phyloP scores from a whole-genome alignment of 148 eudicot genomes.

The Diospyros lotus region DNA sequence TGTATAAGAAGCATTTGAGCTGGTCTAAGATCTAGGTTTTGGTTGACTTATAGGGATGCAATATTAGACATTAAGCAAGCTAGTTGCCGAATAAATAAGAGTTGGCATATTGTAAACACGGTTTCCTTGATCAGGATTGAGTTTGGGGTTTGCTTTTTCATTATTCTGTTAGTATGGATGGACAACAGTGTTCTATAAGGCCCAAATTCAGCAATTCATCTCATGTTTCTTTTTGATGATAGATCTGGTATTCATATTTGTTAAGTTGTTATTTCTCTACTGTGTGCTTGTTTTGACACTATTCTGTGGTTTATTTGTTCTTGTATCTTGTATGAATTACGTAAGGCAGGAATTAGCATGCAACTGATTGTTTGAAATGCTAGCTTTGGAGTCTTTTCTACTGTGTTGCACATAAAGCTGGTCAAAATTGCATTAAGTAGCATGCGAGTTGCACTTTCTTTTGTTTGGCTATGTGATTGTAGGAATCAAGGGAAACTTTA shows the following conservation, averaged over 20 bases:
- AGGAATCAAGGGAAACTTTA: background rate
- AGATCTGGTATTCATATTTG: background rate
- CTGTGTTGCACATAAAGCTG: background rate
- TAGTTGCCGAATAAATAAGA: too few species aligned
- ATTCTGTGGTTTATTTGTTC: background rate
- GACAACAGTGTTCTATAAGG: background rate
- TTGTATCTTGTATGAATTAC: background rate
- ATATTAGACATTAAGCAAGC: too few species aligned
- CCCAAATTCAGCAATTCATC: background rate
- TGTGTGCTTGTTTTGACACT: background rate
- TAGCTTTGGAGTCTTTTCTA: background rate
- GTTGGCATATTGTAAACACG: too few species aligned
- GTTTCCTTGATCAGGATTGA: too few species aligned
- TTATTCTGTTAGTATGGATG: background rate
- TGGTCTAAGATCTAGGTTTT: too few species aligned
- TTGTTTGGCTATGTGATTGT: background rate
- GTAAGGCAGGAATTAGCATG: background rate
- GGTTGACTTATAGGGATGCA: too few species aligned
- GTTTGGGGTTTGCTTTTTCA: background rate
- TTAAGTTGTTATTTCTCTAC: background rate
- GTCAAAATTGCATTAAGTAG: background rate
- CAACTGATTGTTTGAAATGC: background rate
- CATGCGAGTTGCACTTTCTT: background rate
- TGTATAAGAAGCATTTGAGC: too few species aligned
- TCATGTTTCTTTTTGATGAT: background rate